A percentile compares a stretch with the other conserved stretches of the same genome.
Evolutionary conservation across 371 early-diverging fungal genomes (phyloP).

Genomic region (Lichtheimia ramosa): DNA sequence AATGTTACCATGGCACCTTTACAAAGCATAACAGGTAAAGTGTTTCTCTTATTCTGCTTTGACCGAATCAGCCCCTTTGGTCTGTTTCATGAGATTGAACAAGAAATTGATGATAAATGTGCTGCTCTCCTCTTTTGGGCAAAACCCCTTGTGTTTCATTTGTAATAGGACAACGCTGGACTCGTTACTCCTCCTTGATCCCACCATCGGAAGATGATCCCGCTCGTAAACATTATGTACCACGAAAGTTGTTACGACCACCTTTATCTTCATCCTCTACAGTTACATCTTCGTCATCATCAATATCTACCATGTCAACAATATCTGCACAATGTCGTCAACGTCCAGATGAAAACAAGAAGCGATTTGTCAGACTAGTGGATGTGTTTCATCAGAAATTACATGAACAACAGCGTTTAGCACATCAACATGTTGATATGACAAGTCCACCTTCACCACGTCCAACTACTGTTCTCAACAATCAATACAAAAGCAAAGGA

Average conservation of each 20-base stretch:
- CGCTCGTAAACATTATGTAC: conserved; percentile 31
- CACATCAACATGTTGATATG: conserved; percentile 2
- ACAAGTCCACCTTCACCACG: too few species aligned
- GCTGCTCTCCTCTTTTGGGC: too few species aligned
- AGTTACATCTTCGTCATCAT: too few species aligned
- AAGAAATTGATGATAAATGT: too few species aligned
- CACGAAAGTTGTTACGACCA: conserved; percentile 20
- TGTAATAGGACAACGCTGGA: too few species aligned
- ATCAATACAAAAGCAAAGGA: not conserved
- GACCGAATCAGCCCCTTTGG: too few species aligned
- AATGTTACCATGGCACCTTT: conserved; percentile 8
- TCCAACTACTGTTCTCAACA: not conserved
- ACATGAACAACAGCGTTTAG: conserved; percentile 23
- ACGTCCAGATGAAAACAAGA: not conserved
- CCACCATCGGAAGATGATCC: conserved; percentile 26
- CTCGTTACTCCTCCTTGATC: too few species aligned
- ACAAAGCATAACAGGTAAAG: conserved; percentile 34
- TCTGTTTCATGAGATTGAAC: too few species aligned
- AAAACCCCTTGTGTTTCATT: too few species aligned
- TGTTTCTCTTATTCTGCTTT: too few species aligned
- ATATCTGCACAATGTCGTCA: conserved; percentile 5
- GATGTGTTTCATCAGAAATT: conserved; percentile 25
- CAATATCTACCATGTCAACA: not conserved
- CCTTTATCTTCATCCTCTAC: too few species aligned
- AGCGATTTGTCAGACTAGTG: conserved; percentile 29